Percentiles rank a stretch among this genome's conserved stretches.
Evolutionary conservation across 306 rosid genomes (phyloP).

Genomic region (Pyrus communis): DNA sequence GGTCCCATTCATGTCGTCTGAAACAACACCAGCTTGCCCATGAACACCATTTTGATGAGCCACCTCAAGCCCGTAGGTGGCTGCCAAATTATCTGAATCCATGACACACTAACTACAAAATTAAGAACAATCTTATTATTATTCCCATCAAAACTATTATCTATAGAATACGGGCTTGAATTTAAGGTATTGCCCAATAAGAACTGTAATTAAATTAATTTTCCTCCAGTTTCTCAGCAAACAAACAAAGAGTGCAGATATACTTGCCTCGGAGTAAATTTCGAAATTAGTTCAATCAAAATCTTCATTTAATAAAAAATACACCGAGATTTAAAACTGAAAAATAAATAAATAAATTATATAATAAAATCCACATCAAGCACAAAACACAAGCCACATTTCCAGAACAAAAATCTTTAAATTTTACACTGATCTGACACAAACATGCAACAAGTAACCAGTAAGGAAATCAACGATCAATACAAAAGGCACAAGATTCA

Average conservation of each 20-base stretch:
- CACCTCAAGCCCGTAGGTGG: slow-evolving; percentile 39
- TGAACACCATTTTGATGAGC: slow-evolving; percentile 55
- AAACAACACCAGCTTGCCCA: slow-evolving; percentile 24
- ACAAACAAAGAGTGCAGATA: slow-evolving; percentile 10
- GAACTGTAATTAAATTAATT: slow-evolving; percentile 2
- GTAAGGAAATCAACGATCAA: slow-evolving; percentile 9
- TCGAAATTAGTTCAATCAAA: neutral
- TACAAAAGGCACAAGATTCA: neutral
- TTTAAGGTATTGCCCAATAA: neutral
- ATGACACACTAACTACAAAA: slow-evolving; percentile 48
- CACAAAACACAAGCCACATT: slow-evolving; percentile 23
- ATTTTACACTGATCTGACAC: slow-evolving; percentile 30
- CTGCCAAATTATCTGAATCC: slow-evolving; percentile 47
- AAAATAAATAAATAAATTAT: slow-evolving; percentile 1
- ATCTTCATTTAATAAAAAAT: neutral
- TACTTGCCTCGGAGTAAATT: neutral
- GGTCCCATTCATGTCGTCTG: slow-evolving; percentile 23
- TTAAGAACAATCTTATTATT: neutral
- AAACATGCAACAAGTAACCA: slow-evolving; percentile 23
- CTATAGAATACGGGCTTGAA: too few relatives aligned
- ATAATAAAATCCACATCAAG: slow-evolving; percentile 5
- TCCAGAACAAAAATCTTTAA: neutral
- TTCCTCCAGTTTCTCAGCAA: slow-evolving; percentile 15
- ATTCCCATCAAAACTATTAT: neutral
- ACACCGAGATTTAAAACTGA: neutral